These are phyloP conservation scores for Dacryopinax primogenitus DNA, from an alignment of 768 basidiomycete genomes.

Conservation along the genomic window DNA sequence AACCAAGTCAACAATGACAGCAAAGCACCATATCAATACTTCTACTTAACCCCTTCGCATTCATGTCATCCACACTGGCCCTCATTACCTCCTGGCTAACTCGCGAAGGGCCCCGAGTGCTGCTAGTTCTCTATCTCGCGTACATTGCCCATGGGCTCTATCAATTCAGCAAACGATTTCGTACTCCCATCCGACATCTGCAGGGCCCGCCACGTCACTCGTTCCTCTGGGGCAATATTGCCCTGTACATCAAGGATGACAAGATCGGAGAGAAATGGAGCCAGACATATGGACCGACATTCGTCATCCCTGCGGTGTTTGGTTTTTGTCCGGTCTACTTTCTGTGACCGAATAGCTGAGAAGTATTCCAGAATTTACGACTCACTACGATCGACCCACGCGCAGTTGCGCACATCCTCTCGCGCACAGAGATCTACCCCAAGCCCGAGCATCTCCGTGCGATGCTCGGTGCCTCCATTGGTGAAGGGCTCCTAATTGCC, in stretches of 20 bases:
- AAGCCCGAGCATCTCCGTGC: slow-evolving; percentile 72
- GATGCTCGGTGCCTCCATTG: slow-evolving; percentile 64
- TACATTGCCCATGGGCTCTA: too few relatives aligned
- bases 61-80: too few relatives aligned
- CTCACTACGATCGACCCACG: slow-evolving; percentile 16
- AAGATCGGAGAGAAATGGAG: neutral
- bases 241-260: neutral
- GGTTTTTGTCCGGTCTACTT: neutral
- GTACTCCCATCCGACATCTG: neutral
- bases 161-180: neutral
- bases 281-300: neutral
- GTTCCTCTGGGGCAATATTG: neutral
- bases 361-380: neutral
- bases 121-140: too few relatives aligned
- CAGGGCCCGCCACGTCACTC: neutral
- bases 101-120: too few relatives aligned
- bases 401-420: slow-evolving; percentile 60
- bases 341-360: neutral
- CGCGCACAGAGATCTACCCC: slow-evolving; percentile 53
- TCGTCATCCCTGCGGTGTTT: neutral
- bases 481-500: slow-evolving; percentile 51
- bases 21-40: too few relatives aligned
- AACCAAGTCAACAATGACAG: too few relatives aligned
- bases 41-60: too few relatives aligned
- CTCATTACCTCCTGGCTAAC: too few relatives aligned